phyloP scores from a whole-genome alignment of 768 basidiomycete genomes.

The Russula griseocarnosa region DNA sequence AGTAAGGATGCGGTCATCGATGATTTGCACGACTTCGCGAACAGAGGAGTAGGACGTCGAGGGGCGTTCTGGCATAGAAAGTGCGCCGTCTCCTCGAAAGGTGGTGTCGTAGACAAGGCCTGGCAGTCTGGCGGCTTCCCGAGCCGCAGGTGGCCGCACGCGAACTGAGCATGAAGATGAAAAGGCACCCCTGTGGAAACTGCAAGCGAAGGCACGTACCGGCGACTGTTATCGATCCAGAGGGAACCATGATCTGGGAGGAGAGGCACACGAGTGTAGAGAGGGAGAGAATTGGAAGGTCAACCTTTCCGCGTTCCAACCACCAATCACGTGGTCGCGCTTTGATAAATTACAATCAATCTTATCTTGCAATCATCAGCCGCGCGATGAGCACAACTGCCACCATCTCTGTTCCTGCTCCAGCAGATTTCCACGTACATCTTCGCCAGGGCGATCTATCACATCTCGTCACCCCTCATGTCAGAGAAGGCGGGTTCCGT shows the following conservation, averaged over 20 bases:
- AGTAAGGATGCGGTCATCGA: conserved; percentile 91
- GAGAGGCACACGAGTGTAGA: conserved; percentile 1
- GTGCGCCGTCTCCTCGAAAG: conserved; percentile 80
- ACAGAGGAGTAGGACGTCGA: conserved; percentile 54
- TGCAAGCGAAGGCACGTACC: conserved; percentile 42
- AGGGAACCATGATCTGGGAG: conserved; percentile 46
- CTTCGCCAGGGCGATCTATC: conserved; percentile 84
- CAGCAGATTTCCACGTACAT: conserved; percentile 96
- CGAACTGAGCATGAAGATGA: conserved; percentile 56
- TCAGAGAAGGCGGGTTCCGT: conserved; percentile 81
- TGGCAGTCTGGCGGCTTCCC: conserved; percentile 83
- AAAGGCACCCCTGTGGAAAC: not conserved
- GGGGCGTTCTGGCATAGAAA: conserved; percentile 59
- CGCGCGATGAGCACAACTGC: conserved; percentile 36
- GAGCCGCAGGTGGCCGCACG: conserved; percentile 80
- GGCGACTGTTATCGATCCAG: conserved; percentile 85
- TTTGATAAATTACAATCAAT: not conserved
- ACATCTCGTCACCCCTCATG: conserved; percentile 83
- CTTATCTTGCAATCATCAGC: conserved; percentile 18
- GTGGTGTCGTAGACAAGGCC: conserved; percentile 64
- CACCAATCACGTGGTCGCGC: conserved; percentile 30
- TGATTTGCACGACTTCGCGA: conserved; percentile 77
- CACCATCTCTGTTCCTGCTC: conserved; percentile 51
- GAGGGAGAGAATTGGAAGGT: not conserved
- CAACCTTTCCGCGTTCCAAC: conserved; percentile 22